Percentiles rank a stretch among this genome's conserved stretches.
These are phyloP conservation scores for Phanerochaete carnosa DNA, from an alignment of 768 basidiomycete species.

Conservation along the genomic window DNA sequence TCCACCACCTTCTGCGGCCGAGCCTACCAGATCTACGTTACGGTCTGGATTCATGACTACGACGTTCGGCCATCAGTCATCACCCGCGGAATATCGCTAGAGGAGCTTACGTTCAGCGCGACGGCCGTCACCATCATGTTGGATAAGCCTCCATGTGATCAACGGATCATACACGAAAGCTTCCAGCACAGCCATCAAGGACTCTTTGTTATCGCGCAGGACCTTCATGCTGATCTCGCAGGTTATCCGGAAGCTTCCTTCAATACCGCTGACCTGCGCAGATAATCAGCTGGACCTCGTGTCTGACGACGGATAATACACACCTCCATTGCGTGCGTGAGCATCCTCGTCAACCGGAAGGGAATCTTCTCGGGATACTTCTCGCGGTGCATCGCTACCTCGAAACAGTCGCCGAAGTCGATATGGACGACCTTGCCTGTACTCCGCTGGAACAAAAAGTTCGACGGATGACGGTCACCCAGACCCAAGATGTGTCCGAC, in stretches of 20 bases:
- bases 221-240: slow-evolving; percentile 99
- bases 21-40: slow-evolving; percentile 59
- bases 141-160: slow-evolving; percentile 95
- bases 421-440: slow-evolving; percentile 97
- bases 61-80: not conserved
- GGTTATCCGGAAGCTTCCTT: slow-evolving; percentile 93
- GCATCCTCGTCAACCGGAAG: slow-evolving; percentile 96
- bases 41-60: slow-evolving; percentile 35
- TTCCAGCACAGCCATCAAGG: slow-evolving; percentile 97
- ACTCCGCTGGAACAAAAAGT: slow-evolving; percentile 85
- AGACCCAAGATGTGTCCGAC: slow-evolving; percentile 96
- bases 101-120: slow-evolving; percentile 57
- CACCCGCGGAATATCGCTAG: slow-evolving; percentile 2
- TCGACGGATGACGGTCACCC: slow-evolving; percentile 97
- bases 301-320: slow-evolving; percentile 17
- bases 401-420: slow-evolving; percentile 98
- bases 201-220: slow-evolving; percentile 94
- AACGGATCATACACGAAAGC: slow-evolving; percentile 98
- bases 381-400: slow-evolving; percentile 95
- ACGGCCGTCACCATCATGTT: slow-evolving; percentile 72
- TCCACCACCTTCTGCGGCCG: slow-evolving; percentile 65
- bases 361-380: slow-evolving; percentile 99
- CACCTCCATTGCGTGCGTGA: slow-evolving; percentile 99
- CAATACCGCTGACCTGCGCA: slow-evolving; percentile 88
- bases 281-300: not conserved